Evolutionary conservation across 1,284 basidiomycete genomes (phyloP).

Genomic region (Pascua guehoae): DNA sequence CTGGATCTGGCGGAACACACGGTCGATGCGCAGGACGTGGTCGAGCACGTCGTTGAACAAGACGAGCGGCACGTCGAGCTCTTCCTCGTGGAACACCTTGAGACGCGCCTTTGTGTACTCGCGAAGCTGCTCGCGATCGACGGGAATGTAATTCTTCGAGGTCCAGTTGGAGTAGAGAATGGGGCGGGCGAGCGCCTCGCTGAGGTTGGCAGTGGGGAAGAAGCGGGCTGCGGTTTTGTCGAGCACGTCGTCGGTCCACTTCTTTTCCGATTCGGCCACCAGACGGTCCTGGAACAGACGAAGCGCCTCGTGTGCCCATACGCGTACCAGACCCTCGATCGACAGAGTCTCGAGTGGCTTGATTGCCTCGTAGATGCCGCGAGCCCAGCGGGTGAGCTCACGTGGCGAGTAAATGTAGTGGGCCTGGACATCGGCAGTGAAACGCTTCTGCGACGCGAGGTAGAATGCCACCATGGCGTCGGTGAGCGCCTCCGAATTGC

Average conservation of each 20-base stretch:
- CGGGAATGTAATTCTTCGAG: conserved; percentile 92
- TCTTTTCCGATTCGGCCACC: conserved; percentile 82
- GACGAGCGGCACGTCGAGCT: conserved; percentile 96
- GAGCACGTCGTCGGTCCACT: conserved; percentile 92
- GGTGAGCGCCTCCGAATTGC: conserved; percentile 90
- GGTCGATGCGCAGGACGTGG: conserved; percentile 93
- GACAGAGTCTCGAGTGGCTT: conserved; percentile 84
- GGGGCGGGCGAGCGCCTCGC: conserved; percentile 78
- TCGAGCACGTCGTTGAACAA: conserved; percentile 98
- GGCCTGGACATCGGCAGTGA: conserved; percentile 93
- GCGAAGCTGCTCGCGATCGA: conserved; percentile 85
- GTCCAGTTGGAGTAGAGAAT: conserved; percentile 99
- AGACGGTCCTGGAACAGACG: conserved; percentile 97
- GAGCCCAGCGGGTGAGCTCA: conserved; percentile 96
- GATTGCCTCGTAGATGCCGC: conserved; percentile 96
- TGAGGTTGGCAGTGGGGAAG: conserved; percentile 86
- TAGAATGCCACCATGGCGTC: conserved; percentile 98
- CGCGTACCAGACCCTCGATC: conserved; percentile 88
- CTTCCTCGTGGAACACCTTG: conserved; percentile 94
- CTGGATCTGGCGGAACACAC: conserved; percentile 98
- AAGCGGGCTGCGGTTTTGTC: conserved; percentile 77
- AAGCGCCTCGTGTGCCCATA: conserved; percentile 98
- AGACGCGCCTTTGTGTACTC: conserved; percentile 96
- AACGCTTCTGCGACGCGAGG: conserved; percentile 85
- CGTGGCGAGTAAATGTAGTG: conserved; percentile 99